Evolutionary conservation across 169 alveolate genomes (phyloP), one percentile per base, ranked within the genome.

Genomic region (Eimeria sp.): DNA sequence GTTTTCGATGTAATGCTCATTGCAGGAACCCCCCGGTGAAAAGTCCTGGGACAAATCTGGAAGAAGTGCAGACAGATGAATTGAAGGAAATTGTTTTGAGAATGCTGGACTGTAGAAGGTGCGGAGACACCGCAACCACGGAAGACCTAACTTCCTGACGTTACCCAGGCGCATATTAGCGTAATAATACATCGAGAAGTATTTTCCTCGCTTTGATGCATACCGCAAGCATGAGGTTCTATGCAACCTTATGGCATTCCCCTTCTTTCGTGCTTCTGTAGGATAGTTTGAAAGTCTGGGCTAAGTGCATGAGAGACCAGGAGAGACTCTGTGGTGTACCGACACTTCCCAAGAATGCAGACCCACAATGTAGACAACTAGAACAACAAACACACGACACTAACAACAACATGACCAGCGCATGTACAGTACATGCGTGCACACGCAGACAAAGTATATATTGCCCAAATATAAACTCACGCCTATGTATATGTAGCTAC

Each of bases 71-170:
- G 22, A 40, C 83, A 5, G 16, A 73, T 4, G 83, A 73, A 14
- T 34, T 73, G 22, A 73, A 73, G 54, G 83, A 73, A 10, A 40
- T 73, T 40, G 0, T 73, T 11, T 43, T 73, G 57, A 30, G 27
- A 30, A 30, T 73, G 83, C 40, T 73, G 51, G 83, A 73, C 25
- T 73, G 83, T 43, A 73, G 83, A 73, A 73, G 83, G 83, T 73
- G 83, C 0, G 57, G 47, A 73, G 5, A 73, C 83, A 30, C 83
- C 54, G 27, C 7, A 73, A 34, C 0, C 83, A 51, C 57, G 27
- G 40, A 73, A 6, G 57, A 57, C 51, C 54, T 14, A 5, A 73
- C 83, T 6, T 27, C n/a, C n/a, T n/a, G 18, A 18, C 80, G 16
- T 27, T 70, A 5, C 27, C 49, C 80, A 70, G 20, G 7, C n/a